These are phyloP conservation scores for Penicillium concentricum DNA, from an alignment of 2,329 filamentous ascomycete genomes.

Conservation along the genomic window DNA sequence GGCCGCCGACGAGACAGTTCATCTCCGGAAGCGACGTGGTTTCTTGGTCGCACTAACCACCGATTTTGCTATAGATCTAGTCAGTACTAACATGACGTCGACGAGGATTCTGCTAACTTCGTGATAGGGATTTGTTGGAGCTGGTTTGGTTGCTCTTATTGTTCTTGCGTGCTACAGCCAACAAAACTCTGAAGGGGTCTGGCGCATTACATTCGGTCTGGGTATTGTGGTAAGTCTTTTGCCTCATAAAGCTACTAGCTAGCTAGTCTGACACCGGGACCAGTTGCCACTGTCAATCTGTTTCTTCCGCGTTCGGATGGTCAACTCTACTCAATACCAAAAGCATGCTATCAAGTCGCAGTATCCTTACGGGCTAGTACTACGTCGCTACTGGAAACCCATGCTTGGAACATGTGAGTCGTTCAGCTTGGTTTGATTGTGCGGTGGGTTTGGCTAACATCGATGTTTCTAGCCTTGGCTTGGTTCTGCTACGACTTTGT, in stretches of 20 bases:
- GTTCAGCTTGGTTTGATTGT: no score
- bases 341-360: slow-evolving; percentile 49
- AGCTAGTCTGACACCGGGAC: not conserved
- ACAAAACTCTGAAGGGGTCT: slow-evolving; percentile 37
- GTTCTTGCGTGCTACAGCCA: slow-evolving; percentile 26
- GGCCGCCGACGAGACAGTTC: slow-evolving; percentile 25
- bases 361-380: slow-evolving; percentile 48
- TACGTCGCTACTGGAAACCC: slow-evolving; percentile 52
- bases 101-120: not conserved
- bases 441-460: not conserved
- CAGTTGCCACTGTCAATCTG: slow-evolving; percentile 51
- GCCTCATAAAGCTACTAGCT: no score
- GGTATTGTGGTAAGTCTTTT: slow-evolving; percentile 40
- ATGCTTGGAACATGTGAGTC: slow-evolving; percentile 46
- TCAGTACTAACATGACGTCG: not conserved
- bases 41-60: slow-evolving; percentile 27
- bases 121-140: slow-evolving; percentile 24
- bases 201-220: slow-evolving; percentile 52
- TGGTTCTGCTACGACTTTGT: slow-evolving; percentile 59
- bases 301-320: slow-evolving; percentile 55
- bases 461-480: slow-evolving; percentile 33
- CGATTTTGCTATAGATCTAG: slow-evolving; percentile 26
- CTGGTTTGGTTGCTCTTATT: slow-evolving; percentile 27
- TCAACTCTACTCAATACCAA: slow-evolving; percentile 51
- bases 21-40: slow-evolving; percentile 24